These are phyloP conservation scores for Polychaeton citri DNA, from an alignment of 2,329 filamentous ascomycete genomes.

Conservation along the genomic window DNA sequence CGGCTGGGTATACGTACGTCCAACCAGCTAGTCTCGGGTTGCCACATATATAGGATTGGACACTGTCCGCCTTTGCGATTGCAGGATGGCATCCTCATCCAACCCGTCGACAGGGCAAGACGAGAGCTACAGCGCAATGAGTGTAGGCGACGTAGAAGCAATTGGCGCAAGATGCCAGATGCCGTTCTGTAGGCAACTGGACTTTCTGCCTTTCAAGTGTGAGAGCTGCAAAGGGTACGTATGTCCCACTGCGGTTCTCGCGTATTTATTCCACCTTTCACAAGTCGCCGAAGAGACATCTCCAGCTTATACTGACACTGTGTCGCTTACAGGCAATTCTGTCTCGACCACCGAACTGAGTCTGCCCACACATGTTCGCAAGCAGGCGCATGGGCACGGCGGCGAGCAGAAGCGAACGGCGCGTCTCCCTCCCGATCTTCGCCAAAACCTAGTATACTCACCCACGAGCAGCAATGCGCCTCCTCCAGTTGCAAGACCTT, in stretches of 20 bases:
- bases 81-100: slow-evolving; percentile 31
- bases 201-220: slow-evolving; percentile 91
- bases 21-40: too few species aligned
- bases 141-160: slow-evolving; percentile 64
- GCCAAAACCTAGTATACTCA: slow-evolving; percentile 42
- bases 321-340: slow-evolving; percentile 51
- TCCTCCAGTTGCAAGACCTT: slow-evolving; percentile 53
- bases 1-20: too few species aligned
- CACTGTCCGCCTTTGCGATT: neutral
- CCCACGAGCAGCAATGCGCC: slow-evolving; percentile 56
- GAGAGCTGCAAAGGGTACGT: slow-evolving; percentile 60
- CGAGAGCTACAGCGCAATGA: slow-evolving; percentile 56
- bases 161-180: slow-evolving; percentile 87
- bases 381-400: slow-evolving; percentile 47
- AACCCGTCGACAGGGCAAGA: slow-evolving; percentile 25
- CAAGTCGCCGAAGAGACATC: too few species aligned
- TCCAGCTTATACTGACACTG: neutral
- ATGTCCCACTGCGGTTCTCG: too few species aligned
- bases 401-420: slow-evolving; percentile 26
- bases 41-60: slow-evolving; percentile 1
- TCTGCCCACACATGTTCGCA: slow-evolving; percentile 57
- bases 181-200: slow-evolving; percentile 82
- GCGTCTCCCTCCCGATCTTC: slow-evolving; percentile 18
- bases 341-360: slow-evolving; percentile 87
- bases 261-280: too few species aligned